Percentiles rank a stretch among this genome's conserved stretches.
Conservation (phyloP, 169 alveolate species). For the Besnoitia besnoiti region DNA sequence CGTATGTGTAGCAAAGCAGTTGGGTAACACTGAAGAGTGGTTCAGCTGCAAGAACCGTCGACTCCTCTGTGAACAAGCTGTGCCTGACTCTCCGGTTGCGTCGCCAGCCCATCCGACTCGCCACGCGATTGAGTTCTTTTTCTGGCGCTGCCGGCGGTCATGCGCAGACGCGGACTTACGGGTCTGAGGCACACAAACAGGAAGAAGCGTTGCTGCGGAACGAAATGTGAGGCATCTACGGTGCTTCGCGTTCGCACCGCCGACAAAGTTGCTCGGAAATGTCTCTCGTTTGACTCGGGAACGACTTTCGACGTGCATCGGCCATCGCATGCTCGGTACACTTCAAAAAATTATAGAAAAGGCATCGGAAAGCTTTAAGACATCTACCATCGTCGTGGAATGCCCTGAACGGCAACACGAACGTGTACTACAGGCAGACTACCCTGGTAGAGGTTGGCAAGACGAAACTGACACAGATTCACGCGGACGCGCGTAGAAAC, state of each 20-base stretch:
- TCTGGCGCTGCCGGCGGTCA: no score
- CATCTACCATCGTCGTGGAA: not conserved
- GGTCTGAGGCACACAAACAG: not conserved
- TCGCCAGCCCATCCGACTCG: no score
- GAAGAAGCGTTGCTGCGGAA: not conserved
- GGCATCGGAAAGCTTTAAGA: not conserved
- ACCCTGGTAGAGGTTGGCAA: not conserved
- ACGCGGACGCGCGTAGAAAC: no score
- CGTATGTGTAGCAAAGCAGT: no score
- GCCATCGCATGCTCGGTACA: no score
- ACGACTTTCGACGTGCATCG: no score
- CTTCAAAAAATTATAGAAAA: not conserved
- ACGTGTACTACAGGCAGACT: not conserved
- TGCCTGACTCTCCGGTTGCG: no score
- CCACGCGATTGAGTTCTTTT: no score
- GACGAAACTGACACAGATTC: not conserved
- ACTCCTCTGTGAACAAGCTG: no score
- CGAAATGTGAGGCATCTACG: not conserved
- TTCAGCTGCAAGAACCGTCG: no score
- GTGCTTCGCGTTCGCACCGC: no score
- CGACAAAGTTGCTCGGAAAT: not conserved
- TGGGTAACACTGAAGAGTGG: no score
- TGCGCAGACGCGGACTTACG: not conserved
- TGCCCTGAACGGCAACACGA: not conserved
- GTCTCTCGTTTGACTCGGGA: not conserved